Evolutionary conservation across 805 yeast genomes (phyloP), one percentile per base, ranked within the genome.

Genomic region (Zygoascus biomembranicola): DNA sequence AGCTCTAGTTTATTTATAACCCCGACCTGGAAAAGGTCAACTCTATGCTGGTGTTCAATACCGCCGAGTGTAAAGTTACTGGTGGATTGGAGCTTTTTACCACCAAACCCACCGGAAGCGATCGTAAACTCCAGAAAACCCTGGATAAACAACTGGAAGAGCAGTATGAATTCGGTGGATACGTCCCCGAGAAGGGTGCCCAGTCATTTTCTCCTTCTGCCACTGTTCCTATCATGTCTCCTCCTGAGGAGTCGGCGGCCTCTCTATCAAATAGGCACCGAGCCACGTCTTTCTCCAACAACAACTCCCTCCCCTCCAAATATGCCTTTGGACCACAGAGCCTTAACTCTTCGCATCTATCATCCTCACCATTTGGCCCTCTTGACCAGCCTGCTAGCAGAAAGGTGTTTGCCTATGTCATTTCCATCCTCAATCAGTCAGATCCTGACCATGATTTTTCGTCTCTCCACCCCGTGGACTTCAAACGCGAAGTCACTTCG

Each of bases 381-480:
- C 75, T 94, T 35, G 86, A 85, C 63, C 85, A 84, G 61, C 80
- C 85, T n/a, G 82, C 94, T 1, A 85, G 95, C 46, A 78, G 97
- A 58, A 85, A 89, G 68, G 83, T 90, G 1, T 94, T 92, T 73
- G 94, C 97, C 0, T 87, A 90, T 65, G 73, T 94, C 48, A 87
- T 94, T 55, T 94, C 95, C 1, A 90, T 90, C 37, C 75, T 94
- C 51, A 94, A 94, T 67, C 87, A 95, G 8, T 84, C 95, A 4
- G 92, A 87, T 65, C 98, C 99, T 0, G 99, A 94, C 67, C 96
- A 94, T 64, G 99, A 94, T 65, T 94, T 92, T 63, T 79, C 95
- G 11, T 78, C 85, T 26, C 77, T 94, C 57, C 89, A 87, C 64
- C 99, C 99, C 1, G 75, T 75, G 18, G 84, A 82, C 66, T 86